Evolutionary conservation across 352 stramenopile genomes (phyloP).

Genomic region (Pythium sp.): DNA sequence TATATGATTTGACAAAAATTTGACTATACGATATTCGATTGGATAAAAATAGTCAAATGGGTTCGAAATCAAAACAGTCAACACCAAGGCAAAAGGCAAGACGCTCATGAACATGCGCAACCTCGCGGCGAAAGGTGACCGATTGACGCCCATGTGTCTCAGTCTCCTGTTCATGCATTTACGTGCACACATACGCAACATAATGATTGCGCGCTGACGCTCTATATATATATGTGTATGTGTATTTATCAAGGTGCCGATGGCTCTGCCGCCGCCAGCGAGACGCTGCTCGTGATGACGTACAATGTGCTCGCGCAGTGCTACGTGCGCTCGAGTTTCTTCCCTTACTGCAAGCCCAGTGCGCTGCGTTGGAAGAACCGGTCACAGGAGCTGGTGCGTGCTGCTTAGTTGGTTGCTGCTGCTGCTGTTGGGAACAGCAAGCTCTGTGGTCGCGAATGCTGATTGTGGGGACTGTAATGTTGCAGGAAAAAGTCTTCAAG

Average conservation of each 20-base stretch:
- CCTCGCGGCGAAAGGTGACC: constrained; percentile 19
- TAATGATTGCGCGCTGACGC: background rate
- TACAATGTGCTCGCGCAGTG: constrained; percentile 86
- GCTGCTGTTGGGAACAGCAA: background rate
- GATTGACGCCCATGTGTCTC: background rate
- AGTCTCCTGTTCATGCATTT: constrained; percentile 10
- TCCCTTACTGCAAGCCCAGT: constrained; percentile 70
- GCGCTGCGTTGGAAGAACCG: constrained; percentile 72
- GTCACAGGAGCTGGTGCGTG: constrained; percentile 44
- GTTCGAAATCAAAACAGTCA: constrained; percentile 5
- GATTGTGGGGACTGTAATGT: background rate
- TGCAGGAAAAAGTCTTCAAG: constrained; percentile 56
- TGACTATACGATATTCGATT: constrained; percentile 19
- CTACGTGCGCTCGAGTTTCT: constrained; percentile 77
- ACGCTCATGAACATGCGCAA: constrained; percentile 35
- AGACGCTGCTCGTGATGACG: constrained; percentile 76
- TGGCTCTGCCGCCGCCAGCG: constrained; percentile 11
- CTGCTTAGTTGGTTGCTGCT: background rate
- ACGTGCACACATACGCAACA: background rate
- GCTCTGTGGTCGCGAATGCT: background rate
- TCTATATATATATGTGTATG: background rate
- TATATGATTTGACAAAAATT: constrained; percentile 13
- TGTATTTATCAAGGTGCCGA: background rate
- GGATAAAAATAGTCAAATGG: constrained; percentile 17
- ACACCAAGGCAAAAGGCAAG: constrained; percentile 1